Base-by-base conservation (phyloP, 306 rosid species). In the Cucurbita ficifolia region DNA sequence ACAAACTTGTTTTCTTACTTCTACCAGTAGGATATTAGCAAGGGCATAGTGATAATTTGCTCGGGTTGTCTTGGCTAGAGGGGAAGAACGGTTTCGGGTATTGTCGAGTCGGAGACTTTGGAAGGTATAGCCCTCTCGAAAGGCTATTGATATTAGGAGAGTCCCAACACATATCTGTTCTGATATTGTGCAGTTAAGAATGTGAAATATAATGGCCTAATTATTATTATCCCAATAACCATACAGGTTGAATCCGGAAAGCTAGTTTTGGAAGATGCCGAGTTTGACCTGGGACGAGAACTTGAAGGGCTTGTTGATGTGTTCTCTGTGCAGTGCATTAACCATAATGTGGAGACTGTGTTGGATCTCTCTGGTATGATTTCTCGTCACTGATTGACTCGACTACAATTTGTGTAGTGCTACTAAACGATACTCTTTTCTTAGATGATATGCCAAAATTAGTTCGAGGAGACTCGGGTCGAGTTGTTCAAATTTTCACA, bases 231-330 rank as follows among this genome's bases (percentile, higher is more conserved):
- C 22, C 52, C 49, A 43, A 38, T 6, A 17, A 29, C 49, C 57
- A 55, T 51, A 40, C 42, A 94, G 99, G 99, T 95, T 84, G 99
- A 95, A 80, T 95, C 99, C 2, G 99, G 99, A 79, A 95, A 95
- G 80, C 79, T 95, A 63, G 96, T 95, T 75, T 80, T 95, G 80
- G 99, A 95, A 81, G 96, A 86, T 76, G 86, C 97, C 17, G 99
- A 95, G 67, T 95, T 95, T 65, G 96, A 95, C 75, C 82, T 95
- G 84, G 96, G 92, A 69, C 82, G 97, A 59, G 99, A 95, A 80
- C 99, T 95, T 51, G 99, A 95, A 86, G 99, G 99, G 61, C 96
- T 95, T 71, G 92, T 89, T 16, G 99, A 95, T 81, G 89, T 95
- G 97, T 95, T 95, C 79, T 95, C 99, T 43, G 99, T 95, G 79